phyloP scores from a whole-genome alignment of 179 eudicot genomes.

The Patellifolia procumbens region DNA sequence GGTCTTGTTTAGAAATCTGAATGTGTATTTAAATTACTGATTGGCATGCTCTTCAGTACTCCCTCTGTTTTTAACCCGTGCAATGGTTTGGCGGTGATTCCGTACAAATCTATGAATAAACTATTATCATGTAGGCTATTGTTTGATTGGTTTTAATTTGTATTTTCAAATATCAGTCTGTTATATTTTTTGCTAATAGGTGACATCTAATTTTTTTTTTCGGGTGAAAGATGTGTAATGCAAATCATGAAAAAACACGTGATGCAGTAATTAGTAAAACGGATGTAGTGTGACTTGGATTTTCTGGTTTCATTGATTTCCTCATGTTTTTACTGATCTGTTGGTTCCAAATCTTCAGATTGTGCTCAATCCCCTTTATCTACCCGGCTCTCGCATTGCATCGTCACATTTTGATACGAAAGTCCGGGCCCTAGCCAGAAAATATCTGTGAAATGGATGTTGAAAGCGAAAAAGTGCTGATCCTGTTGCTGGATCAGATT shows the following conservation, averaged over 20 bases:
- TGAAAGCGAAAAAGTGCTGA: conserved; percentile 2
- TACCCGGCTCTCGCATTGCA: conserved; percentile 87
- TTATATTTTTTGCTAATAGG: too few relatives aligned
- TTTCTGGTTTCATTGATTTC: not conserved
- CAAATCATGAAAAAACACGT: too few relatives aligned
- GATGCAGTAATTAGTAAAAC: too few relatives aligned
- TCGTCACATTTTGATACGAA: conserved; percentile 95
- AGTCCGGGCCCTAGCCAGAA: conserved; percentile 91
- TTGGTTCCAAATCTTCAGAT: conserved; percentile 47
- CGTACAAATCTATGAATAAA: too few relatives aligned
- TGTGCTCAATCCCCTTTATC: conserved; percentile 84
- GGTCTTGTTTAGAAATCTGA: not conserved
- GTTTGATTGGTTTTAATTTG: too few relatives aligned
- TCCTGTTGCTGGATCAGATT: not conserved
- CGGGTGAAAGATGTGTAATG: too few relatives aligned
- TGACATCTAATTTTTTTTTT: too few relatives aligned
- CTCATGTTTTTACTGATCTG: conserved; percentile 13
- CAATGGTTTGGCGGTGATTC: too few relatives aligned
- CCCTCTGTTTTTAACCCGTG: not conserved
- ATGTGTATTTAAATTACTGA: not conserved
- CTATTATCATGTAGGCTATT: too few relatives aligned
- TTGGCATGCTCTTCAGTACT: not conserved
- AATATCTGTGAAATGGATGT: conserved; percentile 54
- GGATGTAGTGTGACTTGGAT: not conserved
- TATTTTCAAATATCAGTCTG: too few relatives aligned